Base-by-base conservation (phyloP, 2,329 filamentous ascomycete species). In the Penicillium sp. region DNA sequence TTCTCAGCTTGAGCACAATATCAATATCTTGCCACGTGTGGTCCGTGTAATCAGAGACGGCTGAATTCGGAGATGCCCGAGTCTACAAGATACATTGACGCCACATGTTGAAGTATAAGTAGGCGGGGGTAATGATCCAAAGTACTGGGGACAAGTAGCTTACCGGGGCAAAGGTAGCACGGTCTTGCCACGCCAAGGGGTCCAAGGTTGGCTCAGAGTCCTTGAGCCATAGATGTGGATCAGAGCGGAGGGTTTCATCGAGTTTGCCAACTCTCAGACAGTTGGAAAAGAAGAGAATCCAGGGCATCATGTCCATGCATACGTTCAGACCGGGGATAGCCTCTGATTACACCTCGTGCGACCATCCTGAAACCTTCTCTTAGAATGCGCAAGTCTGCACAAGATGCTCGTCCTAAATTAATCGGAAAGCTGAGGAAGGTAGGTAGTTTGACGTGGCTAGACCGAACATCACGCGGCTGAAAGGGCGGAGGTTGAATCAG, bases 401-500 rank as follows among this genome's bases (percentile, higher is more conserved):
- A 28, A 31, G 25, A 26, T 33, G 33, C 43, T 28, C 31, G 19
- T 40, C 14, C 7, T 33, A 17, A 25, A 35, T 40, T n/a, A 22
- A 22, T 47, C 7, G 51, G 12, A 37, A 50, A 58, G 47, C 58
- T 46, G 55, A 60, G 33, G 42, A 47, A 30, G 14, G n/a, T 16
- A 50, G 45, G 42, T 35, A 17, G 4, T 9, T 44, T 44, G 17
- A 26, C 16, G 50, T 38, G 47, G 28, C 22, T 14, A 46, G 42
- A 37, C 22, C 43, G 22, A 16, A 8, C 25, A 55, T 59, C 53
- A 62, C 50, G 57, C 46, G 51, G 52, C 53, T 62, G 43, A 57
- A 50, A 43, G 31, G 26, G 30, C 22, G 25, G 37, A 48, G 26
- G 28, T 40, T 43, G 43, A 35, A 58, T 22, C 42, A 50, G 37